phyloP scores from a whole-genome alignment of 2,329 filamentous ascomycete species.

The Leptosphaerulina australis region DNA sequence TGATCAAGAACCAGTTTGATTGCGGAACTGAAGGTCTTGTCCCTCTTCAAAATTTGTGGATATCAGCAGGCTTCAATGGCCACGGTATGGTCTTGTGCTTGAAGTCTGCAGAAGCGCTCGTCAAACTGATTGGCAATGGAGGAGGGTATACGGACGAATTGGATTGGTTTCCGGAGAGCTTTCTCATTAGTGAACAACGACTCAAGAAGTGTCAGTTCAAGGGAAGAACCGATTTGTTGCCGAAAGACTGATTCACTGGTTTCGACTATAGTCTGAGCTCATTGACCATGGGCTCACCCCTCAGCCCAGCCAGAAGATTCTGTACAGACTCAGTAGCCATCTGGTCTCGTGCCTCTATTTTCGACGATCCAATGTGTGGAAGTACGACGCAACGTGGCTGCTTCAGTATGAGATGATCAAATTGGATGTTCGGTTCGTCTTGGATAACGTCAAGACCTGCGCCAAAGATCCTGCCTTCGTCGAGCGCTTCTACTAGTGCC shows the following conservation, averaged over 20 bases:
- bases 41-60: conserved; percentile 54
- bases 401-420: conserved; percentile 56
- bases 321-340: conserved; percentile 64
- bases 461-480: conserved; percentile 58
- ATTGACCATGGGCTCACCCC: conserved; percentile 37
- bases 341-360: conserved; percentile 62
- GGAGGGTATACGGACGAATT: conserved; percentile 17
- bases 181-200: conserved; percentile 56
- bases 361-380: conserved; percentile 65
- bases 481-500: conserved; percentile 58
- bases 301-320: conserved; percentile 54
- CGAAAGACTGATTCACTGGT: background rate
- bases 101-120: conserved; percentile 64
- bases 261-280: conserved; percentile 45
- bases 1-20: no score
- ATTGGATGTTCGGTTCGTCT: conserved; percentile 57
- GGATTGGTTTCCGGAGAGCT: conserved; percentile 62
- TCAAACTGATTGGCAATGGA: conserved; percentile 57
- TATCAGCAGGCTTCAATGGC: conserved; percentile 67
- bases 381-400: conserved; percentile 59
- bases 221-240: conserved; percentile 35
- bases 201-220: conserved; percentile 37
- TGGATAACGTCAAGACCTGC: conserved; percentile 64
- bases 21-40: background rate
- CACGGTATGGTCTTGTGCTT: conserved; percentile 69